Percentiles rank a stretch among this genome's conserved stretches.
phyloP scores from a whole-genome alignment of 148 eudicot species.

The Silene latifolia region DNA sequence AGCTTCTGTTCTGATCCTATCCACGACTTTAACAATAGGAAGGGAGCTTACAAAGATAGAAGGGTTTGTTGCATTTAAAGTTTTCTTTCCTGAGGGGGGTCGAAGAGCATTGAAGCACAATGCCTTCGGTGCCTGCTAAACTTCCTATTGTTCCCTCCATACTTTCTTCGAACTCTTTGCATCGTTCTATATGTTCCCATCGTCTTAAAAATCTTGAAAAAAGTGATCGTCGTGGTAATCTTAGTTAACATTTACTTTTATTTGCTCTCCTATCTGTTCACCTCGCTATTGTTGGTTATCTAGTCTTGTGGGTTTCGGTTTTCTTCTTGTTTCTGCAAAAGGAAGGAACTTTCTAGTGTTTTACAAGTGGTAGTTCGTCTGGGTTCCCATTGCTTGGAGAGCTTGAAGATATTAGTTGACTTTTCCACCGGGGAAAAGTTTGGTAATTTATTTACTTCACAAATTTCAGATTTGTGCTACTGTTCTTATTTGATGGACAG shows the following conservation, averaged over 20 bases:
- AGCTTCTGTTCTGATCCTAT: neutral
- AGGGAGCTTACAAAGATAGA: slow-evolving; percentile 8
- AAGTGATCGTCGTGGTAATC: slow-evolving; percentile 89
- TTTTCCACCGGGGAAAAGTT: neutral
- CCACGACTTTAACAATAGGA: neutral
- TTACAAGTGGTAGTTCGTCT: slow-evolving; percentile 16
- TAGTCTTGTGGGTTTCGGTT: slow-evolving; percentile 15
- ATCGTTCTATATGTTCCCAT: slow-evolving; percentile 53
- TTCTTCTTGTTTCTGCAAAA: slow-evolving; percentile 11
- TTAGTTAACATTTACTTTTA: slow-evolving; percentile 55
- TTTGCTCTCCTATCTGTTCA: slow-evolving; percentile 2
- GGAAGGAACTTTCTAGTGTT: slow-evolving; percentile 8
- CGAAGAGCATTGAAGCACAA: slow-evolving; percentile 72
- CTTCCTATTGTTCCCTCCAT: slow-evolving; percentile 41
- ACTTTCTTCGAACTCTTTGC: slow-evolving; percentile 35
- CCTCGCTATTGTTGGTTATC: slow-evolving; percentile 10
- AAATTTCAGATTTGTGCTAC: slow-evolving; percentile 12
- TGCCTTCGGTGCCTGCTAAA: slow-evolving; percentile 75
- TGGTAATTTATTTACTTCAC: slow-evolving; percentile 11
- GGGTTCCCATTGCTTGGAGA: neutral
- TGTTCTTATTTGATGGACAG: slow-evolving; percentile 42
- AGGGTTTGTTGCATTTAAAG: slow-evolving; percentile 21
- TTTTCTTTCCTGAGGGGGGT: slow-evolving; percentile 19
- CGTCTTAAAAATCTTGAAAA: slow-evolving; percentile 76
- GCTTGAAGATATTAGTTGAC: slow-evolving; percentile 5